A percentile compares a stretch with the other conserved stretches of the same genome.
These are phyloP conservation scores for Zygoascus biomembranicola DNA, from an alignment of 805 yeast species.

Conservation along the genomic window DNA sequence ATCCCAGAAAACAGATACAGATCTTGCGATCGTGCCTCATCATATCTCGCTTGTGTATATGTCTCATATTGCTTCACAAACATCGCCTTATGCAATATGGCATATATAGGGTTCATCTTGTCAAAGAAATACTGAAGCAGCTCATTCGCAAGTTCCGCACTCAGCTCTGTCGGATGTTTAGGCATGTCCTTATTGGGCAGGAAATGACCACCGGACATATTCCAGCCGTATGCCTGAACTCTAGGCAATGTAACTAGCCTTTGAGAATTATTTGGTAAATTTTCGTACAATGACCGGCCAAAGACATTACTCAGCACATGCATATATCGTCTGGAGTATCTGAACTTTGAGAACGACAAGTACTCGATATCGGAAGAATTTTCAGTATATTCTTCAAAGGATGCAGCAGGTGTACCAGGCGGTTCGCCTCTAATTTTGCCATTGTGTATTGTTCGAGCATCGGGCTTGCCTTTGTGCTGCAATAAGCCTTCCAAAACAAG, in stretches of 20 bases:
- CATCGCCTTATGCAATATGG: slow-evolving; percentile 45
- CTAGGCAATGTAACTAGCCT: slow-evolving; percentile 38
- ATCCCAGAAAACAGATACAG: slow-evolving; percentile 40
- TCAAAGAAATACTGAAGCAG: slow-evolving; percentile 36
- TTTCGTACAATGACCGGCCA: slow-evolving; percentile 11
- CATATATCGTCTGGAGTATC: slow-evolving; percentile 15
- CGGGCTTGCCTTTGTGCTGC: not conserved
- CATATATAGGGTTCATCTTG: slow-evolving; percentile 45
- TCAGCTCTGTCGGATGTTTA: not conserved
- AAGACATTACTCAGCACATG: slow-evolving; percentile 13
- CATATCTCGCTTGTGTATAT: slow-evolving; percentile 13
- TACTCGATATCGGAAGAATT: not conserved
- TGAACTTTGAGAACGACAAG: slow-evolving; percentile 7
- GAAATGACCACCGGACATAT: slow-evolving; percentile 51
- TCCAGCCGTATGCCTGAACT: slow-evolving; percentile 59
- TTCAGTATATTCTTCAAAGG: not conserved
- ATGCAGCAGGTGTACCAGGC: not conserved
- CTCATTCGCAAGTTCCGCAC: slow-evolving; percentile 17
- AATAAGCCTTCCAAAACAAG: not conserved
- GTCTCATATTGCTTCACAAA: slow-evolving; percentile 42
- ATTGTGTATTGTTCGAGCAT: not conserved
- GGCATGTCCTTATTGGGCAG: slow-evolving; percentile 23
- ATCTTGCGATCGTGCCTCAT: slow-evolving; percentile 18
- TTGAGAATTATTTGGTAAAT: slow-evolving; percentile 13
- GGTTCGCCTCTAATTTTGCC: not conserved